These are phyloP conservation scores for Trichaptum fuscoviolaceum DNA, from an alignment of 768 basidiomycete species.

Conservation along the genomic window DNA sequence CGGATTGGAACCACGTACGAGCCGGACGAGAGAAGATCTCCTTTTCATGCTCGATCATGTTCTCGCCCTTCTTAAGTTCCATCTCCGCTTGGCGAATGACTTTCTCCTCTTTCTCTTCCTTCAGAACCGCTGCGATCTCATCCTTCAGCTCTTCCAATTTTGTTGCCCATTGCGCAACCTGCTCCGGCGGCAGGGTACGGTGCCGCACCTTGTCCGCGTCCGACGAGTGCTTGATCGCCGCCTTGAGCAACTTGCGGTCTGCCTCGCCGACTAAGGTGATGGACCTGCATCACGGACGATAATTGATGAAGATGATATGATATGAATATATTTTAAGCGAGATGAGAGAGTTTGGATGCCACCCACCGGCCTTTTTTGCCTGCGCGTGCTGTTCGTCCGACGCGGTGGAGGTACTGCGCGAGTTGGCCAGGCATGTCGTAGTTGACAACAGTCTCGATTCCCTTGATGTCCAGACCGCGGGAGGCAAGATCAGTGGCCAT, in stretches of 20 bases:
- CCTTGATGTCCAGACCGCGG: conserved; percentile 95
- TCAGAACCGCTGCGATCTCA: conserved; percentile 74
- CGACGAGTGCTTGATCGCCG: conserved; percentile 83
- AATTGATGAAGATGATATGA: conserved; percentile 7
- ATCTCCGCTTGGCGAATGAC: conserved; percentile 89
- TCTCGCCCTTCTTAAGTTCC: conserved; percentile 92
- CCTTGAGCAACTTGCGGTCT: conserved; percentile 95
- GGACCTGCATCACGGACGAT: conserved; percentile 47
- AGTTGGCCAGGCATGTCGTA: conserved; percentile 97
- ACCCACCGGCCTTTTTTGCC: conserved; percentile 86
- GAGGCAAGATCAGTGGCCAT: conserved; percentile 97
- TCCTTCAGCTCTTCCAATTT: conserved; percentile 65
- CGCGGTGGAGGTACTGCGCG: conserved; percentile 92
- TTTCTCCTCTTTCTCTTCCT: conserved; percentile 96
- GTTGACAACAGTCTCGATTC: conserved; percentile 96
- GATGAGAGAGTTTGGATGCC: conserved; percentile 6
- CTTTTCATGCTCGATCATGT: conserved; percentile 87
- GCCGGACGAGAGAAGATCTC: conserved; percentile 94
- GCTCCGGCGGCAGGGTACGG: conserved; percentile 77
- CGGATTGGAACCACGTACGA: conserved; percentile 96
- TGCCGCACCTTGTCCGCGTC: conserved; percentile 81
- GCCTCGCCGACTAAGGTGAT: conserved; percentile 94
- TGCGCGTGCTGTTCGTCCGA: conserved; percentile 95
- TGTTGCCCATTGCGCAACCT: conserved; percentile 62
- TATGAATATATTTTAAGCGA: conserved; percentile 5